A percentile compares a stretch with the other conserved stretches of the same genome.
Evolutionary conservation across 306 rosid species (phyloP).

Genomic region (Lotus japonicus): DNA sequence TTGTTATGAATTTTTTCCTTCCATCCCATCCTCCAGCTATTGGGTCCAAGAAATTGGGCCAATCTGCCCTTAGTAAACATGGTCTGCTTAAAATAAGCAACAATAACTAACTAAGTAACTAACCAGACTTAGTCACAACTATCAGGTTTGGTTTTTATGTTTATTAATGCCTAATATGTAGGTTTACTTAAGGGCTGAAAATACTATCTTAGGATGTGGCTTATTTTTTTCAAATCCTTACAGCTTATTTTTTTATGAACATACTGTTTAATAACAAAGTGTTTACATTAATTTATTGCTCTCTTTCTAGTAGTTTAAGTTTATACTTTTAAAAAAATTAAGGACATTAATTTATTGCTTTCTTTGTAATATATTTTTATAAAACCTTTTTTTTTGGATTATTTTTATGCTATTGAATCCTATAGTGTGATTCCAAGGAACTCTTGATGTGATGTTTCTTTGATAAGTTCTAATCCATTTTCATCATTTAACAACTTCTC

Average conservation of each 20-base stretch:
- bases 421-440: not conserved
- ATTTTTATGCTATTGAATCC: not conserved
- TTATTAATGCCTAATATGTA: not conserved
- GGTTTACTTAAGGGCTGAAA: not conserved
- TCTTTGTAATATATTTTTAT: too few relatives aligned
- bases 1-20: constrained; percentile 2
- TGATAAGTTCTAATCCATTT: not conserved
- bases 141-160: not conserved
- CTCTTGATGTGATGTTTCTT: not conserved
- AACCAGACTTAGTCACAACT: not conserved
- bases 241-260: not conserved
- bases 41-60: not conserved
- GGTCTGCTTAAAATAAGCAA: not conserved
- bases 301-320: not conserved
- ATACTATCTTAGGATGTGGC: not conserved
- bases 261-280: not conserved
- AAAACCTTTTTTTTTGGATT: not conserved
- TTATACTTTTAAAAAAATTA: not conserved
- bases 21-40: not conserved
- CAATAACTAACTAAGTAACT: not conserved
- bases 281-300: not conserved
- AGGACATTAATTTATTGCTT: too few relatives aligned
- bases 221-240: not conserved
- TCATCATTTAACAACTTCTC: not conserved
- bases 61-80: constrained; percentile 5